Evolutionary conservation across 176 grass and related monocot genomes (phyloP), one percentile per base, ranked within the genome.

Genomic region (Lolium rigidum): DNA sequence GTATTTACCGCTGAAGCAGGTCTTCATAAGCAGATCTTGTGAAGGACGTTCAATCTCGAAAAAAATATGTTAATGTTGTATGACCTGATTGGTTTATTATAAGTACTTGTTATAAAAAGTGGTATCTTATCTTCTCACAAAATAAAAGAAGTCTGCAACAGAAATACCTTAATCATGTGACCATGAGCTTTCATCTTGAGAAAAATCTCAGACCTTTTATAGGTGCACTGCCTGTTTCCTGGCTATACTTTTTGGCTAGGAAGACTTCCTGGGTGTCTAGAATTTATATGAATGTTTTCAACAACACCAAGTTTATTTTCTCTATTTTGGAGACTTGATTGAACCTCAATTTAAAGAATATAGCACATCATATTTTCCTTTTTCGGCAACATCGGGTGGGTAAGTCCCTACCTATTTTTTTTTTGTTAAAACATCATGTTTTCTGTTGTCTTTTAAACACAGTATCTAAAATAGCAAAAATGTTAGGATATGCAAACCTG

Each of bases 1-100:
- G 65, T 93, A 13, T 91, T 95, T 81, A 35, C 95, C 85, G 95
- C 89, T 80, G 95, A 98, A 95, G 46, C 46, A 48, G 89, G 91
- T 83, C 74, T 59, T 84, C 92, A 72, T 82, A 98, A 80, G 90
- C 83, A 75, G 90, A 92, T 73, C 66, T 91, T 49, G 86, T 97
- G 51, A 94, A 43, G 31, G 31, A 35, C 31, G 31, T 43, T 43
- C 41, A 43, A 43, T 43, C 41, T 43, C 41, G 7, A 94, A 92
- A 92, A 94, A 94, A 85, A 54, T 76, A 41, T 25, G 74, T 79
- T 78, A 47, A 90, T 25, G 20, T 18, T 43, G 11, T 70, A 56
- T 62, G 58, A 22, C 22, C 24, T 65, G 80, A 57, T 78, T 72
- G 7, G 49, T 9, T 72, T 85, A 78, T 47, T 62, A 37, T 35